Evolutionary conservation across 192 early-diverging fungal genomes (phyloP).

Genomic region (Entomortierella lignicola): DNA sequence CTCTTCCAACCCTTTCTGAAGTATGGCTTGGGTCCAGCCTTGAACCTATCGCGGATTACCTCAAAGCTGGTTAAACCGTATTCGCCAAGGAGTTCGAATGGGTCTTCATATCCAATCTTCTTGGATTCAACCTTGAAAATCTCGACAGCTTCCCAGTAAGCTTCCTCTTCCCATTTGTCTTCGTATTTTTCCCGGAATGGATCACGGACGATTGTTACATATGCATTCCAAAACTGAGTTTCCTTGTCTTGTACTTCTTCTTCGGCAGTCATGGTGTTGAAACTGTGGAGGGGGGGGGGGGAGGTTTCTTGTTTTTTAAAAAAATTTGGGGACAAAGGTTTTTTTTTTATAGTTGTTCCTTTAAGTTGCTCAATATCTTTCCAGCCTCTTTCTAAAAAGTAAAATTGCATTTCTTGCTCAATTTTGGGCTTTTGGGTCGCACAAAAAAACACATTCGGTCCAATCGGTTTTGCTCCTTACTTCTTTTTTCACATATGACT

Average conservation of each 20-base stretch:
- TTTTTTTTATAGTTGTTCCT: no score
- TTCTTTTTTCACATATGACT: no score
- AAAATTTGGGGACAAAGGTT: no score
- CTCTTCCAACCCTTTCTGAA: slow-evolving; percentile 30
- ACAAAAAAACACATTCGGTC: no score
- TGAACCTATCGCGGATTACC: slow-evolving; percentile 16
- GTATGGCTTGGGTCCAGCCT: slow-evolving; percentile 24
- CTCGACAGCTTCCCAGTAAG: slow-evolving; percentile 38
- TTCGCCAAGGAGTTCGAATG: slow-evolving; percentile 9
- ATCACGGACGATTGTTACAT: not conserved
- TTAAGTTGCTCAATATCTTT: no score
- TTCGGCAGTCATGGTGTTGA: no score
- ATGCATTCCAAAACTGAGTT: slow-evolving; percentile 12
- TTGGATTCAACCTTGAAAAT: slow-evolving; percentile 26
- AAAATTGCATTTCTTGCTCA: no score
- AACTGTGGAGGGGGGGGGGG: no score
- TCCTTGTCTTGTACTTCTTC: not conserved
- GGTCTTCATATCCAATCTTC: slow-evolving; percentile 32
- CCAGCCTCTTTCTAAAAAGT: no score
- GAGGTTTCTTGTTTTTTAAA: no score
- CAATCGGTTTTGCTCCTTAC: no score
- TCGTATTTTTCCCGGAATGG: slow-evolving; percentile 35
- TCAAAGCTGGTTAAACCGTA: slow-evolving; percentile 3
- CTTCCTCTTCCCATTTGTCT: slow-evolving; percentile 40
- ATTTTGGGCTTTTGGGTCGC: no score